Conservation (phyloP, 2,329 filamentous ascomycete genomes). For the Lasiodiplodia sp. region DNA sequence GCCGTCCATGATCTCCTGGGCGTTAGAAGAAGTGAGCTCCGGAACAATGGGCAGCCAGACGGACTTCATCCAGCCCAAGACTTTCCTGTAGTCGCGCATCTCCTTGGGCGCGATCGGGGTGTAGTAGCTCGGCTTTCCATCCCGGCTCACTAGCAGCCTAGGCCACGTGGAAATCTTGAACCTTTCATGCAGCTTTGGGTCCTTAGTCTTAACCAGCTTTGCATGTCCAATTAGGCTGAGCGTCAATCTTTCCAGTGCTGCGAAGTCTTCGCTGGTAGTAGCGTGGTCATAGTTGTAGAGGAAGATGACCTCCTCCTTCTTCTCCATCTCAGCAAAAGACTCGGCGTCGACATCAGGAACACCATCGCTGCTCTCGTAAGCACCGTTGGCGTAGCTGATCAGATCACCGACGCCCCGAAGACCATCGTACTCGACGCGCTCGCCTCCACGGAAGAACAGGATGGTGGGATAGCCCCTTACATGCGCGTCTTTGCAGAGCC, state of each 20-base stretch:
- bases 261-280: conserved; percentile 90
- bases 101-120: conserved; percentile 84
- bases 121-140: conserved; percentile 91
- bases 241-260: conserved; percentile 83
- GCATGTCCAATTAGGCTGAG: conserved; percentile 90
- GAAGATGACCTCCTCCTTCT: conserved; percentile 95
- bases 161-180: conserved; percentile 99
- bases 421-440: conserved; percentile 91
- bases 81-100: conserved; percentile 81
- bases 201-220: conserved; percentile 89
- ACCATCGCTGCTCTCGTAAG: conserved; percentile 76
- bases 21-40: conserved; percentile 89
- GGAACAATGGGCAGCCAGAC: conserved; percentile 97
- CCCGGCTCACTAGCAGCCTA: conserved; percentile 85
- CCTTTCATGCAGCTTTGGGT: conserved; percentile 74
- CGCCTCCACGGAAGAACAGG: conserved; percentile 88
- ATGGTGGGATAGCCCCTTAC: conserved; percentile 86
- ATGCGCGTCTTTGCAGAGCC: conserved; percentile 90
- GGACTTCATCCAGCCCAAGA: conserved; percentile 92
- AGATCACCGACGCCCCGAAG: conserved; percentile 92
- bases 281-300: conserved; percentile 98
- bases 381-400: conserved; percentile 84
- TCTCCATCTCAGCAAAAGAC: conserved; percentile 81
- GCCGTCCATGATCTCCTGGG: conserved; percentile 91
- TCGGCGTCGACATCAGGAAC: conserved; percentile 81